A percentile compares a stretch with the other conserved stretches of the same genome.
These are phyloP conservation scores for Euphorbia lathyris DNA, from an alignment of 345 rosid species.

Conservation along the genomic window DNA sequence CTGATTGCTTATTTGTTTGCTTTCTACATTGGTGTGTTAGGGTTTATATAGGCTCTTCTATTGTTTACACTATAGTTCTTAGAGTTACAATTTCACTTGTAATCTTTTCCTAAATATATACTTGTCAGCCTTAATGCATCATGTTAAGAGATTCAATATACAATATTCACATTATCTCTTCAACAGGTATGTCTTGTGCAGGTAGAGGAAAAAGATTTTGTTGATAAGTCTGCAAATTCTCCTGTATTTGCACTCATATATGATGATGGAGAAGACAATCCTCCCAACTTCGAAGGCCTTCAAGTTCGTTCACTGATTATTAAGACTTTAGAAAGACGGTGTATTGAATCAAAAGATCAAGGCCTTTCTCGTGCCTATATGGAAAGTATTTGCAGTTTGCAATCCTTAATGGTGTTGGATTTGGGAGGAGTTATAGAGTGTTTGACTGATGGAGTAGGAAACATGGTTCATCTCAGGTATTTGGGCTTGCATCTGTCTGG, in stretches of 20 bases:
- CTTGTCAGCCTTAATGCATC: too few species aligned
- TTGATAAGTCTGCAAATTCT: background rate
- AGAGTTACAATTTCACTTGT: too few species aligned
- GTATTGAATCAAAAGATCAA: background rate
- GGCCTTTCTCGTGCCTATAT: constrained; percentile 1
- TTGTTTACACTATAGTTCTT: too few species aligned
- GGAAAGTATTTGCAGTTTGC: background rate
- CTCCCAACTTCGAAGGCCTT: background rate
- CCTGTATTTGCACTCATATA: background rate
- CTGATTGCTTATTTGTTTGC: too few species aligned
- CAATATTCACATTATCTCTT: too few species aligned
- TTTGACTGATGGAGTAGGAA: background rate
- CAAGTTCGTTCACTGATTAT: background rate
- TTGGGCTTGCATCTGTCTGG: background rate
- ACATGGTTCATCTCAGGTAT: background rate
- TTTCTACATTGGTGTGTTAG: too few species aligned
- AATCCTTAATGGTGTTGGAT: background rate
- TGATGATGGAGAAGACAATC: background rate
- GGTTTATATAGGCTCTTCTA: too few species aligned
- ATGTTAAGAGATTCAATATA: too few species aligned
- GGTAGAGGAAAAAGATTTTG: background rate
- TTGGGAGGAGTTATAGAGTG: background rate
- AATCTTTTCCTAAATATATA: too few species aligned
- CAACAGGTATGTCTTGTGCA: background rate
- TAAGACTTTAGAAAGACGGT: background rate